These are phyloP conservation scores for Yarrowia deformans DNA, from an alignment of 805 yeast genomes.

Conservation along the genomic window DNA sequence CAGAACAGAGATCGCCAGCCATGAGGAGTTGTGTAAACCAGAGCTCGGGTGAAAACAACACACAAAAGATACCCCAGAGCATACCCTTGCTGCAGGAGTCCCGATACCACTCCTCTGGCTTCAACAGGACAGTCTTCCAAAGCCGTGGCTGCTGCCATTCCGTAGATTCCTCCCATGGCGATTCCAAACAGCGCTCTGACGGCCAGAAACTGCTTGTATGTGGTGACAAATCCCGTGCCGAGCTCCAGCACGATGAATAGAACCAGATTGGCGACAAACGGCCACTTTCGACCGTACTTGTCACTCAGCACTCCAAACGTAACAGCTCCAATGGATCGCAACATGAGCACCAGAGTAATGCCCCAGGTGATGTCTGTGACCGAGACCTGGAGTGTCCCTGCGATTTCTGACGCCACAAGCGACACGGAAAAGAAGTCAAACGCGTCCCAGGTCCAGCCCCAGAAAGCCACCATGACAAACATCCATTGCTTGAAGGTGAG, in stretches of 20 bases:
- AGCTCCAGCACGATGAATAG: neutral
- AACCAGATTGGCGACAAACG: neutral
- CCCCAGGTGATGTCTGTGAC: conserved; percentile 18
- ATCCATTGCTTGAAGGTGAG: conserved; percentile 3
- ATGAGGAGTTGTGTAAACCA: neutral
- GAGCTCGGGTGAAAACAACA: neutral
- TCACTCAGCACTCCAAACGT: neutral
- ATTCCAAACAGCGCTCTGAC: conserved; percentile 17
- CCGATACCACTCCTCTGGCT: neutral
- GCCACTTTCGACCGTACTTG: conserved; percentile 12
- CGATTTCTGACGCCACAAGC: neutral
- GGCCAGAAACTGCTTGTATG: conserved; percentile 2
- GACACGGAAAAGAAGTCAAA: conserved; percentile 9
- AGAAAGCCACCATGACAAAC: neutral
- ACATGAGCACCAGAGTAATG: neutral
- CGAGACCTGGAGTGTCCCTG: neutral
- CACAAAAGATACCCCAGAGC: neutral
- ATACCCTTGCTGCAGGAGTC: conserved; percentile 1
- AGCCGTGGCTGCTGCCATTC: conserved; percentile 12
- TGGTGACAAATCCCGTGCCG: neutral
- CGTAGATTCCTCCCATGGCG: conserved; percentile 14
- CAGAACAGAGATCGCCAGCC: conserved; percentile 20
- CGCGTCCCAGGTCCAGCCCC: conserved; percentile 21
- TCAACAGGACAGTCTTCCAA: conserved; percentile 16
- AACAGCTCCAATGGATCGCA: neutral